Conservation (phyloP, 2,329 filamentous ascomycete genomes). For the Clonostachys rosea region DNA sequence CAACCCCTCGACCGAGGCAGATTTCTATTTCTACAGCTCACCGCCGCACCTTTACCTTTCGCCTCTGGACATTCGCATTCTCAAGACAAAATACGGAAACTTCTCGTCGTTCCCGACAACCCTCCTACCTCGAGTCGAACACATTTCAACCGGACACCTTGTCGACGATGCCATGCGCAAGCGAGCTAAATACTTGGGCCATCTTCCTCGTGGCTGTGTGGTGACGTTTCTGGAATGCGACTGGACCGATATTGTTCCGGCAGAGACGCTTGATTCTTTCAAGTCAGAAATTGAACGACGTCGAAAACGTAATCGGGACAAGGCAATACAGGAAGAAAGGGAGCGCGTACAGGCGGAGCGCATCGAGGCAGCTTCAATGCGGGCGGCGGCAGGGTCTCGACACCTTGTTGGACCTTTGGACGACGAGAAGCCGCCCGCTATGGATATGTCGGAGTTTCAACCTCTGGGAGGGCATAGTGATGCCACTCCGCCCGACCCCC, state of each 20-base stretch:
- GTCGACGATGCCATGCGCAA: constrained; percentile 82
- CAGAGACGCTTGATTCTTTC: constrained; percentile 72
- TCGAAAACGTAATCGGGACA: constrained; percentile 74
- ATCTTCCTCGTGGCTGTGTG: constrained; percentile 86
- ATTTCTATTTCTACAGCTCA: constrained; percentile 85
- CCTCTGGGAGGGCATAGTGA: constrained; percentile 49
- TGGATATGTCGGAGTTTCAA: constrained; percentile 60
- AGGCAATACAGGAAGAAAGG: constrained; percentile 81
- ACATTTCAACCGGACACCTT: constrained; percentile 81
- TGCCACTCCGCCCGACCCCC: constrained; percentile 50
- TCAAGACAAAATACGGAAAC: constrained; percentile 82
- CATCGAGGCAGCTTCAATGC: constrained; percentile 66
- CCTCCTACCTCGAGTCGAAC: constrained; percentile 81
- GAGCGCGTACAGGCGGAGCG: constrained; percentile 79
- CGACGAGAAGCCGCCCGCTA: constrained; percentile 26
- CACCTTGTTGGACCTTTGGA: constrained; percentile 29
- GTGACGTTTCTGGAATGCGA: constrained; percentile 91
- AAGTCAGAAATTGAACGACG: constrained; percentile 71
- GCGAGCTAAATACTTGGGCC: constrained; percentile 79
- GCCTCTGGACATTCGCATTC: constrained; percentile 84
- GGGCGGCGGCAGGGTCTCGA: constrained; percentile 37
- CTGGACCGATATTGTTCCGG: constrained; percentile 83
- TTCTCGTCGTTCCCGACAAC: constrained; percentile 82
- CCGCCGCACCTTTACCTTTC: constrained; percentile 87
- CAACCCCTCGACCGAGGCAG: constrained; percentile 27